Conservation (phyloP, 179 eudicot genomes). For the Nepenthes alata region DNA sequence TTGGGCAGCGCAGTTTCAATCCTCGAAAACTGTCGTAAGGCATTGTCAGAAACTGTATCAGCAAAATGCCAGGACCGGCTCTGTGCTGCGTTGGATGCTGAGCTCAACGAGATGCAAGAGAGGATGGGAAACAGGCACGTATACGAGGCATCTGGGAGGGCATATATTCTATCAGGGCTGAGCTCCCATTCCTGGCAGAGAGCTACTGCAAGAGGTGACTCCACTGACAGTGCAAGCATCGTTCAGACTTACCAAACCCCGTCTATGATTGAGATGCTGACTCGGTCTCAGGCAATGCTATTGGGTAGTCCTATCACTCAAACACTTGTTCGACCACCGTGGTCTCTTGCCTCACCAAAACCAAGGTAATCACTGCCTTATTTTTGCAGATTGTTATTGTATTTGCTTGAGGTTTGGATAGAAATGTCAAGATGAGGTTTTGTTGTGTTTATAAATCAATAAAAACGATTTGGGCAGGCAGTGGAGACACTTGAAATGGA, state of each 20-base stretch:
- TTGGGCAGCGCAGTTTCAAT: conserved; percentile 38
- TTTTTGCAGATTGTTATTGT: neutral
- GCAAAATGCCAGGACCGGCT: conserved; percentile 44
- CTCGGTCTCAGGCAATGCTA: conserved; percentile 51
- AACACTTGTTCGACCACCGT: conserved; percentile 29
- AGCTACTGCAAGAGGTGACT: conserved; percentile 83
- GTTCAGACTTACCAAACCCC: conserved; percentile 68
- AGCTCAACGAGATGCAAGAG: conserved; percentile 83
- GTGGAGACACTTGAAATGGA: neutral
- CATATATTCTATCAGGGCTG: conserved; percentile 71
- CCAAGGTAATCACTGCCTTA: conserved; percentile 26
- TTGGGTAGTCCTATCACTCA: conserved; percentile 38
- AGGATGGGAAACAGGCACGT: conserved; percentile 66
- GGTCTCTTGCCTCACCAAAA: conserved; percentile 36
- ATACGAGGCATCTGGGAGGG: conserved; percentile 80
- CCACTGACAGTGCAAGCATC: conserved; percentile 57
- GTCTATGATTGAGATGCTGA: conserved; percentile 71
- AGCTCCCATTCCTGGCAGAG: conserved; percentile 96
- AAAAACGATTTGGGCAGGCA: neutral
- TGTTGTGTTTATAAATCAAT: neutral
- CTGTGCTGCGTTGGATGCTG: conserved; percentile 52
- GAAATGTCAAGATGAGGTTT: neutral
- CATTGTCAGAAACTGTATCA: conserved; percentile 37
- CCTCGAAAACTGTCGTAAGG: conserved; percentile 41
- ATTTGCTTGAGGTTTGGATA: neutral